phyloP scores from a whole-genome alignment of 805 yeast species.

The Starmerella davenportii region DNA sequence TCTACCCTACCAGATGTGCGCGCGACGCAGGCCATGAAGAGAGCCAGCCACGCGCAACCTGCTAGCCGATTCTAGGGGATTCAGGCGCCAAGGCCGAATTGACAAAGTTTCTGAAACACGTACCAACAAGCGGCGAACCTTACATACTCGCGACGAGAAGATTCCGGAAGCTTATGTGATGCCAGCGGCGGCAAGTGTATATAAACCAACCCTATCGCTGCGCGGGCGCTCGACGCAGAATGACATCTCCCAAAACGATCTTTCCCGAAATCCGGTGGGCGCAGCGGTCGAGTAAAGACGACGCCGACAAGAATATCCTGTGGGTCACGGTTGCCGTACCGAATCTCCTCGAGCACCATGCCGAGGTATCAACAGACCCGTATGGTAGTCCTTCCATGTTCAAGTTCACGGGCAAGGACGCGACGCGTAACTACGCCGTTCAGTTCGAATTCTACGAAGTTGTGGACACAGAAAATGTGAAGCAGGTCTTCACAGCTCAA shows the following conservation, averaged over 20 bases:
- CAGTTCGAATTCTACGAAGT: slow-evolving; percentile 59
- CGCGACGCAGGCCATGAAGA: no score
- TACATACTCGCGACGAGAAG: not conserved
- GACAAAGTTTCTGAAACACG: no score
- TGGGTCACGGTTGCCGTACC: slow-evolving; percentile 56
- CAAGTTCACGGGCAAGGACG: slow-evolving; percentile 34
- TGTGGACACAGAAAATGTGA: slow-evolving; percentile 48
- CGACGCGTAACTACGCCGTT: slow-evolving; percentile 35
- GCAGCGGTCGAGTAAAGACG: slow-evolving; percentile 72
- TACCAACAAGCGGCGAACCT: no score
- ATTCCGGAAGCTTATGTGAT: not conserved
- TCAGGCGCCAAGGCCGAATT: no score
- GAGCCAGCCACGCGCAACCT: no score
- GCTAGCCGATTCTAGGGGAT: no score
- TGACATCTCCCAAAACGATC: slow-evolving; percentile 8
- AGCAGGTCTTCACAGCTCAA: slow-evolving; percentile 42
- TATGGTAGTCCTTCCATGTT: slow-evolving; percentile 37
- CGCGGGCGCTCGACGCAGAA: no score
- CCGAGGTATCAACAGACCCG: slow-evolving; percentile 30
- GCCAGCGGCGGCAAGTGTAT: no score
- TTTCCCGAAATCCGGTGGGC: slow-evolving; percentile 70
- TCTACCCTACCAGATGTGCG: no score
- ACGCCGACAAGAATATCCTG: slow-evolving; percentile 53
- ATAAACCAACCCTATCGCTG: no score
- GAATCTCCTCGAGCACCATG: slow-evolving; percentile 45